Percentiles rank a stretch among this genome's conserved stretches.
These are phyloP conservation scores for Lactifluus subvellereus DNA, from an alignment of 768 basidiomycete genomes.

Conservation along the genomic window DNA sequence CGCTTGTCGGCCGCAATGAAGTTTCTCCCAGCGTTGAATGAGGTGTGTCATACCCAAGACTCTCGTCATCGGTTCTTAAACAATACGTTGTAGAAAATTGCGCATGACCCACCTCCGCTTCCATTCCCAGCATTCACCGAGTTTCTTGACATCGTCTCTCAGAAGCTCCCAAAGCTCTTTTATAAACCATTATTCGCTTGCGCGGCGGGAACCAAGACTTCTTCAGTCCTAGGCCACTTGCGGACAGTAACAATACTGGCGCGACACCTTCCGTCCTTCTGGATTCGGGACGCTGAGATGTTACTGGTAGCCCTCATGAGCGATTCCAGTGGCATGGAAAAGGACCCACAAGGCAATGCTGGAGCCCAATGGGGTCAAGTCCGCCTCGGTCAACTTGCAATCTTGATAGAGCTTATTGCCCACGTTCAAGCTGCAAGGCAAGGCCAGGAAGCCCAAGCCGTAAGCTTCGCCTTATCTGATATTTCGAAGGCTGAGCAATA, in stretches of 20 bases:
- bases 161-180: constrained; percentile 53
- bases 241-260: constrained; percentile 47
- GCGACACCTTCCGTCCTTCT: constrained; percentile 54
- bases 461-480: constrained; percentile 21
- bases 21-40: constrained; percentile 43
- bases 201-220: constrained; percentile 56
- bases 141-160: constrained; percentile 48
- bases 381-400: constrained; percentile 55
- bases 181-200: constrained; percentile 69
- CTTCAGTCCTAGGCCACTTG: constrained; percentile 52
- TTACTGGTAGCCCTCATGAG: constrained; percentile 62
- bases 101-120: constrained; percentile 46
- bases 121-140: constrained; percentile 43
- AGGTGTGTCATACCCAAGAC: constrained; percentile 35
- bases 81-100: constrained; percentile 37
- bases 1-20: constrained; percentile 37
- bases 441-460: constrained; percentile 37
- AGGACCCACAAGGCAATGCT: constrained; percentile 22
- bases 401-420: constrained; percentile 57
- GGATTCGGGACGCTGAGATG: constrained; percentile 70
- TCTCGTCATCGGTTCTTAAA: not conserved
- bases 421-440: constrained; percentile 40
- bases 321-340: constrained; percentile 33
- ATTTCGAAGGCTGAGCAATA: constrained; percentile 1
- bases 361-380: constrained; percentile 40